Conservation (phyloP, 192 early-diverging fungal genomes). For the Spinellus fusiger region DNA sequence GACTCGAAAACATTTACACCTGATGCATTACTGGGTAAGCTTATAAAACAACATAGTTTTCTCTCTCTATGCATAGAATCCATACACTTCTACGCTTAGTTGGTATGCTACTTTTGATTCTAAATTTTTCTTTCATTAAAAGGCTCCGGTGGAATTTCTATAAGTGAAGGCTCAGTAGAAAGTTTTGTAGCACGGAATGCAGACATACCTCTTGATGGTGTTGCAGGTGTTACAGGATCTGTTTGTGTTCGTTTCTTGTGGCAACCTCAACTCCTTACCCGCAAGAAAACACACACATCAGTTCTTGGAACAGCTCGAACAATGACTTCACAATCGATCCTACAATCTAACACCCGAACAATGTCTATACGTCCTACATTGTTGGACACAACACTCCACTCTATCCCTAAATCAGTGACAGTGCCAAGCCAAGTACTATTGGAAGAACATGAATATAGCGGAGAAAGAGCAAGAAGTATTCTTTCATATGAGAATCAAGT, state of each 20-base stretch:
- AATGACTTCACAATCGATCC: constrained; percentile 18
- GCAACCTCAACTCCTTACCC: constrained; percentile 49
- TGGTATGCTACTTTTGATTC: not conserved
- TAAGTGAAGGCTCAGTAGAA: constrained; percentile 25
- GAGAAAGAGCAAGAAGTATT: no score
- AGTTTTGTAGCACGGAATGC: constrained; percentile 33
- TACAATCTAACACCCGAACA: not conserved
- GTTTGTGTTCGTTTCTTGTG: constrained; percentile 51
- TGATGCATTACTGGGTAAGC: constrained; percentile 43
- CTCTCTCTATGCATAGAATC: no score
- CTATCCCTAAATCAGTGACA: no score
- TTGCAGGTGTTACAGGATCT: constrained; percentile 23
- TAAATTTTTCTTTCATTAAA: not conserved
- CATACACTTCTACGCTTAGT: no score
- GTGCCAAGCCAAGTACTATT: no score
- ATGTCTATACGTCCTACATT: no score
- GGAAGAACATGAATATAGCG: not conserved
- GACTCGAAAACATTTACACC: constrained; percentile 64
- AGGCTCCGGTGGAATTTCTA: constrained; percentile 26
- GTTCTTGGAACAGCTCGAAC: constrained; percentile 30
- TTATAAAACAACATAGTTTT: not conserved
- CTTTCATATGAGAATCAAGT: no score
- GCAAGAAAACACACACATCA: constrained; percentile 42
- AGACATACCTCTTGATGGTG: constrained; percentile 32
- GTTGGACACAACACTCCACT: no score